A percentile compares a stretch with the other conserved stretches of the same genome.
Conservation (phyloP, 257 asterid species). For the Nicotiana benthamiana region DNA sequence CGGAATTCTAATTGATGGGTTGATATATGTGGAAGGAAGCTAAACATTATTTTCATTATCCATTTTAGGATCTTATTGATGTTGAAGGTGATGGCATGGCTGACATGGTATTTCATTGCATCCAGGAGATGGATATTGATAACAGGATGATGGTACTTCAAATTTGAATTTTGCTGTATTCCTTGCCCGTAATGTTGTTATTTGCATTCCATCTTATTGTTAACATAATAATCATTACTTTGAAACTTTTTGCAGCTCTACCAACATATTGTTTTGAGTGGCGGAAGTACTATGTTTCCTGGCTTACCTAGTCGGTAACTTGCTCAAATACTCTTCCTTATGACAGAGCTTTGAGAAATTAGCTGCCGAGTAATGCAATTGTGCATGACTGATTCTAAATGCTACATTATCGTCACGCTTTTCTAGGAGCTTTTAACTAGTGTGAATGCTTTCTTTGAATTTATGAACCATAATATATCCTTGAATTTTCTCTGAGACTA, state of each 20-base stretch:
- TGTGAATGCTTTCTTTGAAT: neutral
- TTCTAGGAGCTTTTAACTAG: neutral
- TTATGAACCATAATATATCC: neutral
- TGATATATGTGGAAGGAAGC: conserved; percentile 1
- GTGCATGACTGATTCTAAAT: neutral
- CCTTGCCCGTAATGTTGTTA: conserved; percentile 15
- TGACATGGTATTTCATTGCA: conserved; percentile 96
- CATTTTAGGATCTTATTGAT: conserved; percentile 80
- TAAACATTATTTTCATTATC: conserved; percentile 8
- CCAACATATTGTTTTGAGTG: conserved; percentile 93
- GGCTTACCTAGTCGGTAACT: conserved; percentile 97
- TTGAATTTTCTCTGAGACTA: neutral
- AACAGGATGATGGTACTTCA: conserved; percentile 84
- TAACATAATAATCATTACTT: neutral
- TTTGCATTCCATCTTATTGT: conserved; percentile 2
- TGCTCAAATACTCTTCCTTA: conserved; percentile 4
- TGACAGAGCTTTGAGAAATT: neutral
- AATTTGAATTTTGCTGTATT: conserved; percentile 16
- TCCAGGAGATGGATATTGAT: conserved; percentile 99
- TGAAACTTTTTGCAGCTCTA: conserved; percentile 57
- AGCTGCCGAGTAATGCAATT: neutral
- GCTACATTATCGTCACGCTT: neutral
- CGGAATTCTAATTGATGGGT: neutral
- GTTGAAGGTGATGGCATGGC: conserved; percentile 99
- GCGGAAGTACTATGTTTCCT: conserved; percentile 99